Base-by-base conservation (phyloP, 2,329 filamentous ascomycete species). In the Septoria linicola region DNA sequence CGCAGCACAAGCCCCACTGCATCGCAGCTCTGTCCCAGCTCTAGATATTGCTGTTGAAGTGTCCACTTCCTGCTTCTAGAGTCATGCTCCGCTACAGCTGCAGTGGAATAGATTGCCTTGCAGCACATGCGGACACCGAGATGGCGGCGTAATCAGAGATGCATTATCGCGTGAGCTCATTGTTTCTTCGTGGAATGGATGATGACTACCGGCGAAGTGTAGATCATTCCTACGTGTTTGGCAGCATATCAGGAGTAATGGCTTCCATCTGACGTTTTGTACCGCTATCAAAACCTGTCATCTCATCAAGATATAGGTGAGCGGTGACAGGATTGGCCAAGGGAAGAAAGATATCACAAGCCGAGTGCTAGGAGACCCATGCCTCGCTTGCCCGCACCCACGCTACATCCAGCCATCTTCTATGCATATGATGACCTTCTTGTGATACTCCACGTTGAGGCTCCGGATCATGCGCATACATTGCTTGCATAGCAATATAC, bases 401-500 rank as follows among this genome's bases (percentile, higher is more conserved):
- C 39, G 37, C 21, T 41, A 27, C 32, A 35, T 35, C 51, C 51
- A 54, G 51, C 46, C 51, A 46, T 41, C 51, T 50, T 54, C 46
- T 43, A 13, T 44, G 32, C 32, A 45, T 32, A 36, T 34, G 36
- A 32, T 42, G 30, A 41, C 36, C 20, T 41, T 41, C 23, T 20
- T 23, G 23, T 37, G 14, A 14, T n/a, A 41, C 41, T 30, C 31
- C 32, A 17, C 27, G 31, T 42, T 23, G 43, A 42, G 27, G 20
- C 19, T 44, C 21, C 21, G 25, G 17, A 40, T 49, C 40, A 39
- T 37, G 51, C 36, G 35, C 19, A 41, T 47, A 30, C 7, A 10
- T 25, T 34, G 40, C 40, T 30, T 36, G 40, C 30, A 54, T 23
- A 30, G 41, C 34, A 40, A 25, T 43, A 16, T 36, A 32, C 25